A percentile compares a stretch with the other conserved stretches of the same genome.
phyloP scores from a whole-genome alignment of 371 early-diverging fungal genomes.

The Coemansia sp. region DNA sequence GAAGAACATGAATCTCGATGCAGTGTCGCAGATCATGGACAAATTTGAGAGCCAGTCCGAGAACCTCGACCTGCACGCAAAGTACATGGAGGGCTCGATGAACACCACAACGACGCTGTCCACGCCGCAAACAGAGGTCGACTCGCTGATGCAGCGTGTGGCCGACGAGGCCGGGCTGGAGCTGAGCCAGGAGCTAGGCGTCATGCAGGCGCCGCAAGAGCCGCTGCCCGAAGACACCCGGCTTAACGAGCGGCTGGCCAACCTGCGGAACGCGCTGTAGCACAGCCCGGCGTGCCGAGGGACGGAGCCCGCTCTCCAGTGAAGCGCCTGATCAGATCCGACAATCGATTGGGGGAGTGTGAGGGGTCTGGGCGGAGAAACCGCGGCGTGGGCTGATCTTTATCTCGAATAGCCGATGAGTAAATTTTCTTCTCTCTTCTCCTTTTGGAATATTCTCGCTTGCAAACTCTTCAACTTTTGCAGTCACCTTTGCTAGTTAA shows the following conservation, averaged over 20 bases:
- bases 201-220: conserved; percentile 47
- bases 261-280: conserved; percentile 56
- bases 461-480: neutral
- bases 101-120: conserved; percentile 79
- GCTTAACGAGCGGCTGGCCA: conserved; percentile 66
- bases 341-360: neutral
- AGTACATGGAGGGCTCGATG: conserved; percentile 90
- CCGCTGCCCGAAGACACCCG: conserved; percentile 61
- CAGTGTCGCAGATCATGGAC: conserved; percentile 93
- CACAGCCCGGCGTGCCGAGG: too few species aligned
- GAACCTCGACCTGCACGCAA: conserved; percentile 90
- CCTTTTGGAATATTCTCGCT: neutral
- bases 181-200: conserved; percentile 62
- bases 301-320: too few species aligned
- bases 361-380: conserved; percentile 1
- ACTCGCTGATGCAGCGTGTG: conserved; percentile 86
- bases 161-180: conserved; percentile 94
- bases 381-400: neutral
- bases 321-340: neutral
- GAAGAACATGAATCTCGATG: conserved; percentile 87
- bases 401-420: neutral
- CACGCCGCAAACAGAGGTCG: conserved; percentile 93
- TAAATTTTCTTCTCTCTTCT: neutral
- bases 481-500: neutral
- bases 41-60: conserved; percentile 92